phyloP scores from a whole-genome alignment of 495 filamentous ascomycete genomes.

The Talaromyces thailandensis region DNA sequence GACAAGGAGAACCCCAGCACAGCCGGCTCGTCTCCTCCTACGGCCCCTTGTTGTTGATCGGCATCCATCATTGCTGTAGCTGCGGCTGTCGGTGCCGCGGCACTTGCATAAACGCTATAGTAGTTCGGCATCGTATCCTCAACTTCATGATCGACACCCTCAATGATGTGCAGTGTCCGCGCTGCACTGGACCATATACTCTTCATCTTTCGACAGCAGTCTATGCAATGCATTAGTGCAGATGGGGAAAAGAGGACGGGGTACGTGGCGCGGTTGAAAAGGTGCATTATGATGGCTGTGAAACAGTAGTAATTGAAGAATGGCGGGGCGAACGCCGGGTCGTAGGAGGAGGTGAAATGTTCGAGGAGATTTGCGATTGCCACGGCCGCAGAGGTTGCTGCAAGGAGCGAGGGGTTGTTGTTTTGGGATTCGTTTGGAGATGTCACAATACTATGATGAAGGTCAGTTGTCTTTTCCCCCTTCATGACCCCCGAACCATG shows the following conservation, averaged over 20 bases:
- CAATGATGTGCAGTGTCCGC: not conserved
- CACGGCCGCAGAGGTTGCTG: not conserved
- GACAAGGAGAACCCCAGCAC: not conserved
- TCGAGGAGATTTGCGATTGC: not conserved
- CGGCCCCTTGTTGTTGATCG: not conserved
- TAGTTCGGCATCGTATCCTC: not conserved
- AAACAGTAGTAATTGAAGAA: conserved; percentile 3
- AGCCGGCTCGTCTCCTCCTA: not conserved
- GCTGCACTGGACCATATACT: conserved; percentile 2
- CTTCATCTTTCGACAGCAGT: conserved; percentile 1
- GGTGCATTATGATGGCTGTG: not conserved
- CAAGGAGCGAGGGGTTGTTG: not conserved
- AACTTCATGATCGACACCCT: conserved; percentile 1
- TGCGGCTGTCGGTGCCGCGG: not conserved
- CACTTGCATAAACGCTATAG: not conserved
- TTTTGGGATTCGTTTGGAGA: not conserved
- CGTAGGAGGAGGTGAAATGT: not conserved
- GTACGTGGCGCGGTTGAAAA: not conserved
- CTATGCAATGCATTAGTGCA: not conserved
- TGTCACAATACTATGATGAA: not conserved
- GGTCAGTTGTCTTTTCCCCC: not conserved
- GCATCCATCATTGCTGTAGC: not conserved
- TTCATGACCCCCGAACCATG: too few species aligned
- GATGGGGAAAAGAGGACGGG: not conserved
- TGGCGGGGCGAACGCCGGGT: not conserved